These are phyloP conservation scores for Schizothecium vesticola DNA, from an alignment of 495 filamentous ascomycete genomes.

Conservation along the genomic window DNA sequence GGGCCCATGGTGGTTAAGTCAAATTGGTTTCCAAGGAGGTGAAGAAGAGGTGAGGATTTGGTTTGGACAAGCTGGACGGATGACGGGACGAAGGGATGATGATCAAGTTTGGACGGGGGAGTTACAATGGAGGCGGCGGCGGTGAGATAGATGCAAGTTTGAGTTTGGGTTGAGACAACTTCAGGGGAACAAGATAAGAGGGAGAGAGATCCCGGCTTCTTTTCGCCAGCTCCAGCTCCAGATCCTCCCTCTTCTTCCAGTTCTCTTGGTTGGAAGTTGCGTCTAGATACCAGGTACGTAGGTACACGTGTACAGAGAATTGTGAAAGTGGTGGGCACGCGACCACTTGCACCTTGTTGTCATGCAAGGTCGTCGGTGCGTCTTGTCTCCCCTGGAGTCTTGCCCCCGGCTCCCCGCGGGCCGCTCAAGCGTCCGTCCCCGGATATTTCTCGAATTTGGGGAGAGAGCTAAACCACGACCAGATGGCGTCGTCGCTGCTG, in stretches of 20 bases:
- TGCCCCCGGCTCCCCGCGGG: not conserved
- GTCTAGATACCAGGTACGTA: not conserved
- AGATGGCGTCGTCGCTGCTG: not conserved
- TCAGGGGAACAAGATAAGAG: not conserved
- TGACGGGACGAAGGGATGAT: not conserved
- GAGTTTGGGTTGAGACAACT: not conserved
- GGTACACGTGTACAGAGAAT: not conserved
- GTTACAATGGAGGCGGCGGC: not conserved
- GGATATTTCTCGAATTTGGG: not conserved
- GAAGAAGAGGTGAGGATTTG: not conserved
- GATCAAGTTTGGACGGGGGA: too few species aligned
- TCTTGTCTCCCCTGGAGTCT: not conserved
- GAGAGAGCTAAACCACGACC: not conserved
- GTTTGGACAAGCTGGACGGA: not conserved
- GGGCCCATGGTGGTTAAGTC: not conserved
- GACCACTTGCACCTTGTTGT: not conserved
- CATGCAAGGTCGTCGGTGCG: not conserved
- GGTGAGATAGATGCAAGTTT: not conserved
- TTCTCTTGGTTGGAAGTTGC: not conserved
- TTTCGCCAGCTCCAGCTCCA: not conserved
- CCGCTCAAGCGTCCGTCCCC: not conserved
- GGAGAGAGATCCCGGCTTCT: not conserved
- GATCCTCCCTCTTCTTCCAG: not conserved
- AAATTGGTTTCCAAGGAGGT: not conserved
- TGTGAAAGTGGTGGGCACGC: not conserved